phyloP scores from a whole-genome alignment of 2,329 filamentous ascomycete species.

The Orbilia oligospora region DNA sequence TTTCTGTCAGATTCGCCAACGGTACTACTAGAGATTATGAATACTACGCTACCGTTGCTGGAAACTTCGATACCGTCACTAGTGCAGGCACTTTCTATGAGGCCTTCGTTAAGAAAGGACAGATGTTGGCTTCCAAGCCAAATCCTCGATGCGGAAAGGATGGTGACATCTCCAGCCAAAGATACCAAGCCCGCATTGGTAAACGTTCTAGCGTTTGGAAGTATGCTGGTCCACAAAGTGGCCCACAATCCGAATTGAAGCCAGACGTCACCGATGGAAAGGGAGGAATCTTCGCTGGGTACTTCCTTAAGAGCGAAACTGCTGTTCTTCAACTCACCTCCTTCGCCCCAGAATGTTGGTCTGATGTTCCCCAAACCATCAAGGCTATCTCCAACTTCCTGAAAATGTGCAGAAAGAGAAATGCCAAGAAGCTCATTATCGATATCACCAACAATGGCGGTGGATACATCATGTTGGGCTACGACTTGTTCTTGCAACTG shows the following conservation, averaged over 20 bases:
- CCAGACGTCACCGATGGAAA: conserved; percentile 42
- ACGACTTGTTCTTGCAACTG: conserved; percentile 74
- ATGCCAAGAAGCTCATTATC: conserved; percentile 75
- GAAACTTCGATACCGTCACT: conserved; percentile 55
- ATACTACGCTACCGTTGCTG: conserved; percentile 42
- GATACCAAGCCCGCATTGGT: conserved; percentile 33
- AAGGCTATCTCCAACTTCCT: conserved; percentile 47
- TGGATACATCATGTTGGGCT: conserved; percentile 74
- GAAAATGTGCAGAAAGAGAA: conserved; percentile 67
- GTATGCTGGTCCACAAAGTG: conserved; percentile 11
- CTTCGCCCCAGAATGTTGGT: conserved; percentile 51
- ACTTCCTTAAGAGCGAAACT: conserved; percentile 54
- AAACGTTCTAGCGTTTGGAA: conserved; percentile 30
- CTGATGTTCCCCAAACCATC: conserved; percentile 48
- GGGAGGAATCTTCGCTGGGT: conserved; percentile 56
- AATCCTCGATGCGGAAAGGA: conserved; percentile 42
- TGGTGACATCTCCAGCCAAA: neutral
- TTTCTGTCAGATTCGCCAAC: conserved; percentile 46
- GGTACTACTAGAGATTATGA: conserved; percentile 43
- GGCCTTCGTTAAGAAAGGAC: conserved; percentile 51
- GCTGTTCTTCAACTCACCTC: conserved; percentile 52
- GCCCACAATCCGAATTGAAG: conserved; percentile 28
- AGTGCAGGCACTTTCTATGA: conserved; percentile 46
- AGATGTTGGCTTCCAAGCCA: conserved; percentile 31
- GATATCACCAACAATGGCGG: conserved; percentile 75